phyloP scores from a whole-genome alignment of 352 stramenopile genomes.

The Phytophthora hybrid region DNA sequence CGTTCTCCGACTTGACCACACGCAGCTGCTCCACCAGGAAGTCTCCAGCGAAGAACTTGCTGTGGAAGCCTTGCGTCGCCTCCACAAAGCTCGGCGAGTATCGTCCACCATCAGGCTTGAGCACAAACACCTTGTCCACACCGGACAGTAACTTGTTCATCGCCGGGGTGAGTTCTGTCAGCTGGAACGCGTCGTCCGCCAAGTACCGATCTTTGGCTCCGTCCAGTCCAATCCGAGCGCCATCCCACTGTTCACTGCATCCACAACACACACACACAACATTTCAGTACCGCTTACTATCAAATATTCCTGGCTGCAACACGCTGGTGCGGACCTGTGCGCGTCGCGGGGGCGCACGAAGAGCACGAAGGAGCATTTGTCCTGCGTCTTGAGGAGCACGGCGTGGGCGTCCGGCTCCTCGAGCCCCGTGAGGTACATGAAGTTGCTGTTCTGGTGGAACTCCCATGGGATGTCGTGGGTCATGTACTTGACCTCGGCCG shows the following conservation, averaged over 20 bases:
- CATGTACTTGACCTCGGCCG: constrained; percentile 83
- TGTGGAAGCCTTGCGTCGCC: constrained; percentile 66
- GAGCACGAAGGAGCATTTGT: constrained; percentile 73
- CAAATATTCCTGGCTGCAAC: not conserved
- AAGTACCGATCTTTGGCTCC: constrained; percentile 64
- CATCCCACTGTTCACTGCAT: constrained; percentile 83
- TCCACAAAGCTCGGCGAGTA: constrained; percentile 68
- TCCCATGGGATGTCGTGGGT: constrained; percentile 91
- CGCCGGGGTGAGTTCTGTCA: constrained; percentile 62
- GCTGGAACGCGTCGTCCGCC: constrained; percentile 73
- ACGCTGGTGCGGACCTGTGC: constrained; percentile 52
- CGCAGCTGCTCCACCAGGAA: constrained; percentile 81
- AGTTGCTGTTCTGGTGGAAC: constrained; percentile 88
- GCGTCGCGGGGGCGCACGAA: constrained; percentile 81
- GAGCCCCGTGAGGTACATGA: constrained; percentile 85
- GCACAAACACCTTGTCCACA: constrained; percentile 75
- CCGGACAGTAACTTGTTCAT: constrained; percentile 66
- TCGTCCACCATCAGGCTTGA: constrained; percentile 62
- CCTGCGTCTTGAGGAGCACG: constrained; percentile 75
- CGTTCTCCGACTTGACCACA: constrained; percentile 75
- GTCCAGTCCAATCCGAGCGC: constrained; percentile 70
- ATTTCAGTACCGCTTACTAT: not conserved
- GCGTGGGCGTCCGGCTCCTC: constrained; percentile 83
- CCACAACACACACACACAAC: not conserved
- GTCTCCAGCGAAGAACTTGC: constrained; percentile 78